Evolutionary conservation across 495 filamentous ascomycete species (phyloP), one percentile per base, ranked within the genome.

Genomic region (Penicillium cinerascens): DNA sequence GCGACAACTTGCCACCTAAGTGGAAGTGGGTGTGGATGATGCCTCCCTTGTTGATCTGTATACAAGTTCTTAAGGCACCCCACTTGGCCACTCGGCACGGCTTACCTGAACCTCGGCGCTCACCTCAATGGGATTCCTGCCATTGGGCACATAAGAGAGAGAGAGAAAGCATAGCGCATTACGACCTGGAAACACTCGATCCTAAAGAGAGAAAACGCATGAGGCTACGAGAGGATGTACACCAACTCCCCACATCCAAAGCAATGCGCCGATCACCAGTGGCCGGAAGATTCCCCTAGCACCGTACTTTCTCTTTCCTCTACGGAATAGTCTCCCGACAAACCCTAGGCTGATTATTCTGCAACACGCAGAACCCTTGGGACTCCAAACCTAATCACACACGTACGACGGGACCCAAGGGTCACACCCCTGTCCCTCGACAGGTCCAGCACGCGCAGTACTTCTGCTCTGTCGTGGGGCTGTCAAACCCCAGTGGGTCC

Each of bases 351-450:
- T 6, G 5, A 29, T 5, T 10, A 9, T 8, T 6, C 7, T 29
- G 26, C 25, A 26, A n/a, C n/a, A 26, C 25, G 25, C 25, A 26
- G 25, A 6, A 29, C 11, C 26, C 26, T 29, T 4, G 26, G 26
- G 11, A 29, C 26, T 10, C 29, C 8, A 33, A 33, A 33, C 29
- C 29, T 33, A 33, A 33, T 33, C 29, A 33, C 29, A 33, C 29
- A 33, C 29, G 29, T 33, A 33, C 29, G 29, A 13, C 4, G 29
- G 52, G 45, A 43, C 52, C 20, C 44, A 47, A 39, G 54, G 54
- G 20, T 57, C 33, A 44, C 39, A 52, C 35, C 49, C 49, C 49
- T 52, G 49, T 38, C 21, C 13, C 9, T 49, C 33, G 11, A 33
- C 51, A 47, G 26, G 26, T 33, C 29, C 9, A 33, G 9, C 1